These are phyloP conservation scores for Shiraia sp. DNA, from an alignment of 2,329 filamentous ascomycete genomes.

Conservation along the genomic window DNA sequence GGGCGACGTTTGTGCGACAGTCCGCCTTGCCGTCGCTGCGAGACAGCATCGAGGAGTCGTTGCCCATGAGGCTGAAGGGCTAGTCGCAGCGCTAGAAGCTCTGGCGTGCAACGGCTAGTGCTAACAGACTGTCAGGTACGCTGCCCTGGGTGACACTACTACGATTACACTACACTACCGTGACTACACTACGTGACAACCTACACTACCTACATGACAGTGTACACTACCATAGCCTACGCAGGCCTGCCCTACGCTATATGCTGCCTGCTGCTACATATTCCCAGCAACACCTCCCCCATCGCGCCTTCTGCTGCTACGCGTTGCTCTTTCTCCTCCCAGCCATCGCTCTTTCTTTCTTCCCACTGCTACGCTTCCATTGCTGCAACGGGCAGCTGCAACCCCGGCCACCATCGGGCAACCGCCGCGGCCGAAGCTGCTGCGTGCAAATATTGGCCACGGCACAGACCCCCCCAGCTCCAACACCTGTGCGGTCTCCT, in stretches of 20 bases:
- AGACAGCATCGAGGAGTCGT: slow-evolving; percentile 15
- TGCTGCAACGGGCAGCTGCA: not conserved
- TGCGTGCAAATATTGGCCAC: slow-evolving; percentile 42
- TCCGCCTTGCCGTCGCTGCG: slow-evolving; percentile 11
- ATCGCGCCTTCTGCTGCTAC: no score
- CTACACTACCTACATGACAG: no score
- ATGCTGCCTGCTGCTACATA: no score
- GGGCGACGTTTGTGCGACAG: not conserved
- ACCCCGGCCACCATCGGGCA: slow-evolving; percentile 26
- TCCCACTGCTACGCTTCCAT: not conserved
- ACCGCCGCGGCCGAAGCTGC: slow-evolving; percentile 25
- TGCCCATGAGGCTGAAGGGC: slow-evolving; percentile 34
- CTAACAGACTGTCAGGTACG: slow-evolving; percentile 18
- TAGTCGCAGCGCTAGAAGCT: slow-evolving; percentile 33
- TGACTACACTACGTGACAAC: not conserved
- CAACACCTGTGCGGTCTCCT: no score
- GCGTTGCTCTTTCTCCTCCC: no score
- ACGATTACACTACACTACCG: not conserved
- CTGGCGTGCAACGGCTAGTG: slow-evolving; percentile 22
- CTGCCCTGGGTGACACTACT: slow-evolving; percentile 10
- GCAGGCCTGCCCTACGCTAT: no score
- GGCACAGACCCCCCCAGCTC: slow-evolving; percentile 37
- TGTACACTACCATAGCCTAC: no score
- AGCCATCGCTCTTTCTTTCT: no score
- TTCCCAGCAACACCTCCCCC: no score